Evolutionary conservation across 192 early-diverging fungal genomes (phyloP).

Genomic region (Coemansia sp.): DNA sequence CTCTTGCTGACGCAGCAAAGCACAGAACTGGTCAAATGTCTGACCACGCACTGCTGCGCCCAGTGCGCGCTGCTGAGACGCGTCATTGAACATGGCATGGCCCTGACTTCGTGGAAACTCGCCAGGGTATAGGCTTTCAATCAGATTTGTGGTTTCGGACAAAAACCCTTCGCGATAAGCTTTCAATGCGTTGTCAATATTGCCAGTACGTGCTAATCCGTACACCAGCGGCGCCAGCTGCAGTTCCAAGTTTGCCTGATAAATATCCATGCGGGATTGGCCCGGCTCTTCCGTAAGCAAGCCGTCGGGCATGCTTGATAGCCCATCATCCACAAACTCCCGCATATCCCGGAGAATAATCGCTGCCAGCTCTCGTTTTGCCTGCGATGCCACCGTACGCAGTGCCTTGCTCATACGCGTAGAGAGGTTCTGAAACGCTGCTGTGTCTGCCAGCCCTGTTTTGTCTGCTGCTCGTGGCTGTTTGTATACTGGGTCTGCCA

Average conservation of each 20-base stretch:
- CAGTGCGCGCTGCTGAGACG: conserved; percentile 43
- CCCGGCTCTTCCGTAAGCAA: conserved; percentile 14
- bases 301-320: conserved; percentile 15
- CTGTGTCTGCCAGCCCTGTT: conserved; percentile 11
- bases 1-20: conserved; percentile 74
- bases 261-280: conserved; percentile 42
- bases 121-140: conserved; percentile 65
- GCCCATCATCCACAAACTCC: conserved; percentile 49
- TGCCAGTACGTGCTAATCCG: conserved; percentile 74
- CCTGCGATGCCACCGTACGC: conserved; percentile 14
- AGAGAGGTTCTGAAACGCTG: conserved; percentile 32
- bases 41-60: conserved; percentile 68
- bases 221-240: conserved; percentile 71
- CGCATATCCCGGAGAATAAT: conserved; percentile 53
- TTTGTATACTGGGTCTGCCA: conserved; percentile 26
- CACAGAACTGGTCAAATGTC: conserved; percentile 82
- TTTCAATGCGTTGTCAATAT: conserved; percentile 66
- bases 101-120: conserved; percentile 41
- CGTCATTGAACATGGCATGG: conserved; percentile 35
- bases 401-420: conserved; percentile 25
- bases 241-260: conserved; percentile 47
- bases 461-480: not conserved
- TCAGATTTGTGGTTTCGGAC: conserved; percentile 71
- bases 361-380: conserved; percentile 46
- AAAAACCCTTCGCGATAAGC: conserved; percentile 74